Conservation (phyloP, 202 grass and related monocot genomes). For the Bolboschoenoplectus hybrid region DNA sequence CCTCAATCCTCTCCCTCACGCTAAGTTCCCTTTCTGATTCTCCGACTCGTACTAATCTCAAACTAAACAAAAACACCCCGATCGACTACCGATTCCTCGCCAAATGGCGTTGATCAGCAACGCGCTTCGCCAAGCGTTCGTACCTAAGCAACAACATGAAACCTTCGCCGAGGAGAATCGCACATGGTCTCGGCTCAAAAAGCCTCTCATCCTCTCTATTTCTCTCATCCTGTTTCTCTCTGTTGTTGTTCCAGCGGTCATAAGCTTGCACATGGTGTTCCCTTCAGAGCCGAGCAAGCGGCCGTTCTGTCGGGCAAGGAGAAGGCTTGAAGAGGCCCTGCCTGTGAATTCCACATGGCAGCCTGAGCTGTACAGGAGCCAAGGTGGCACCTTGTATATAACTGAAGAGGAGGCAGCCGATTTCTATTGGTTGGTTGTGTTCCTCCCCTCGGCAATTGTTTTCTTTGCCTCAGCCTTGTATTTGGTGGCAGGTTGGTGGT, state of each 20-base stretch:
- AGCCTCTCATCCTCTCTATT: conserved; percentile 43
- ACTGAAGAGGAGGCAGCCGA: conserved; percentile 90
- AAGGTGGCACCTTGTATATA: conserved; percentile 83
- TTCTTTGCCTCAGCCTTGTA: conserved; percentile 63
- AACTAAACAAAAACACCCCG: neutral
- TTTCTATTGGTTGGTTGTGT: conserved; percentile 96
- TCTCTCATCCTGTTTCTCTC: conserved; percentile 49
- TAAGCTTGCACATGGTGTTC: conserved; percentile 85
- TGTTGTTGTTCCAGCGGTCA: conserved; percentile 45
- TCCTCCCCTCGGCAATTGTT: conserved; percentile 69
- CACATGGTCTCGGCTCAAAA: conserved; percentile 53
- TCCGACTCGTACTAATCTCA: conserved; percentile 17
- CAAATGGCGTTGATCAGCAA: conserved; percentile 67
- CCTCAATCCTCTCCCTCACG: conserved; percentile 11
- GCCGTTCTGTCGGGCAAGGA: conserved; percentile 80
- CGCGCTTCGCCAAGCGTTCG: conserved; percentile 84
- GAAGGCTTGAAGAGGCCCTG: conserved; percentile 69
- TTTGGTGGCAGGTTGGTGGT: conserved; percentile 63
- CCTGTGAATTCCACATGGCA: conserved; percentile 67
- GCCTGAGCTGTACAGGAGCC: conserved; percentile 69
- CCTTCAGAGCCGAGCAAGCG: conserved; percentile 68
- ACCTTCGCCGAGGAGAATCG: conserved; percentile 51
- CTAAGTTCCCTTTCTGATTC: neutral
- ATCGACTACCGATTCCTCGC: conserved; percentile 16
- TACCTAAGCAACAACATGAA: conserved; percentile 66